These are phyloP conservation scores for Cercospora citrullina DNA, from an alignment of 2,329 filamentous ascomycete species.

Conservation along the genomic window DNA sequence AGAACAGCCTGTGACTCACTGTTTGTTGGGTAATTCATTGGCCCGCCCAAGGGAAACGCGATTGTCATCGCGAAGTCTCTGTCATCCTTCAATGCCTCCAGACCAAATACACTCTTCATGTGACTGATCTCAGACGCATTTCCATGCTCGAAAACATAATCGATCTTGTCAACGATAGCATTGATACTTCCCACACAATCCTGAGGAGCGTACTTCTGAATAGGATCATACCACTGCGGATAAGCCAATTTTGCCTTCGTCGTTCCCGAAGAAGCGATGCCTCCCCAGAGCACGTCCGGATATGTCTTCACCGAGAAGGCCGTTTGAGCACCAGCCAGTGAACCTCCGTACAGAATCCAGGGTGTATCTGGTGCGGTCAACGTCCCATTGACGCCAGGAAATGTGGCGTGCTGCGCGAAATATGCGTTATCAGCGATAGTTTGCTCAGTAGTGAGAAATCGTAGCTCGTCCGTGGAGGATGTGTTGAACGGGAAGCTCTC, in stretches of 20 bases:
- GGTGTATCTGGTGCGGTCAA: slow-evolving; percentile 49
- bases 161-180: slow-evolving; percentile 60
- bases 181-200: slow-evolving; percentile 61
- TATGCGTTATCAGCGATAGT: slow-evolving; percentile 54
- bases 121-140: slow-evolving; percentile 45
- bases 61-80: slow-evolving; percentile 56
- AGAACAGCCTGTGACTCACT: not conserved
- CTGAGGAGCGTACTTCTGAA: slow-evolving; percentile 56
- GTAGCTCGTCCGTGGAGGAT: slow-evolving; percentile 52
- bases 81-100: slow-evolving; percentile 50
- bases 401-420: slow-evolving; percentile 51
- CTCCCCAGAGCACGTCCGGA: slow-evolving; percentile 70
- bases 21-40: slow-evolving; percentile 48
- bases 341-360: slow-evolving; percentile 50
- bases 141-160: slow-evolving; percentile 47
- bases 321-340: slow-evolving; percentile 47
- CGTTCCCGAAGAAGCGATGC: slow-evolving; percentile 75
- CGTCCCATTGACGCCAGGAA: slow-evolving; percentile 47
- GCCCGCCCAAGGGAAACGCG: slow-evolving; percentile 39
- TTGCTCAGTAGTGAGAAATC: slow-evolving; percentile 54
- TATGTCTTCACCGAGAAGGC: slow-evolving; percentile 52
- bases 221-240: slow-evolving; percentile 62
- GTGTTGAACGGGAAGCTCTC: slow-evolving; percentile 51
- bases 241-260: slow-evolving; percentile 73
- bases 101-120: slow-evolving; percentile 57